Conservation (phyloP, 148 eudicot species). For the Arbutus unedo region DNA sequence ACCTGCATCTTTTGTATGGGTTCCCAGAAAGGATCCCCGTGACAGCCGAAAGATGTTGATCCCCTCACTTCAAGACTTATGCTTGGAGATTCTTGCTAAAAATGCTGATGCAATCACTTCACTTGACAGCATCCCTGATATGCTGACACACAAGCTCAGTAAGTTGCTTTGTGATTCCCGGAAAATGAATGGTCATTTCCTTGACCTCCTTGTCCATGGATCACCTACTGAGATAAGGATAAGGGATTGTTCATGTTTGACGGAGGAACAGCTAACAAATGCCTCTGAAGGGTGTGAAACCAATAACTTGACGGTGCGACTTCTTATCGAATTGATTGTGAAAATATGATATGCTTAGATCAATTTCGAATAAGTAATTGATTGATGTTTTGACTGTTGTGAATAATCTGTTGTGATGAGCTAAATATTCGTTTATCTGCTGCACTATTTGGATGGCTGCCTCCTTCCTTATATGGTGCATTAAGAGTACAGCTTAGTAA, state of each 20-base stretch:
- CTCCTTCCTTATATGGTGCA: neutral
- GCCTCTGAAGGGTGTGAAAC: constrained; percentile 42
- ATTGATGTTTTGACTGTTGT: neutral
- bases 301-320: constrained; percentile 49
- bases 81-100: constrained; percentile 48
- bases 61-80: constrained; percentile 57
- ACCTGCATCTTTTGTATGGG: constrained; percentile 49
- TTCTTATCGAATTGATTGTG: neutral
- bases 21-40: constrained; percentile 34
- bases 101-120: constrained; percentile 80
- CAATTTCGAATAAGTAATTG: neutral
- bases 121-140: constrained; percentile 67
- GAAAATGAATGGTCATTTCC: constrained; percentile 58
- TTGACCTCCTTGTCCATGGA: constrained; percentile 64
- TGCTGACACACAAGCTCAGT: constrained; percentile 60
- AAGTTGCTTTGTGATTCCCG: constrained; percentile 67
- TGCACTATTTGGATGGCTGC: neutral
- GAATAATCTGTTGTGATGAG: neutral
- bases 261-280: constrained; percentile 54
- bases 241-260: constrained; percentile 82
- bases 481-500: neutral
- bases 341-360: neutral
- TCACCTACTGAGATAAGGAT: constrained; percentile 79
- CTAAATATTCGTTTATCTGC: neutral
- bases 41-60: constrained; percentile 15